Evolutionary conservation across 2,329 filamentous ascomycete genomes (phyloP), one percentile per base, ranked within the genome.

Genomic region (Ceratocystis destructans): DNA sequence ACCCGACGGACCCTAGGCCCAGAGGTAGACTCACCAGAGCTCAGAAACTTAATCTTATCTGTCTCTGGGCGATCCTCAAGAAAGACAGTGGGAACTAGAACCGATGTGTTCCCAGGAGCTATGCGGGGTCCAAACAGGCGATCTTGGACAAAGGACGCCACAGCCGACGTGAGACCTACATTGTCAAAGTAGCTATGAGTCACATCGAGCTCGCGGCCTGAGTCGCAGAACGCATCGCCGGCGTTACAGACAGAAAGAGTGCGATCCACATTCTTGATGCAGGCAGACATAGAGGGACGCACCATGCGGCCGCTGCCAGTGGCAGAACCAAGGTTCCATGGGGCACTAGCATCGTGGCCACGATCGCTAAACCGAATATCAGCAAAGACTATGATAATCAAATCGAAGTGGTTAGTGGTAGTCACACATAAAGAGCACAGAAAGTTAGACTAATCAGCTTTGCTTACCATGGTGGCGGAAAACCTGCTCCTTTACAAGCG

Each of bases 341-440:
- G 63, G 2, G 50, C 50, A 15, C 48, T 57, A 17, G 33, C 37
- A 45, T 64, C 63, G 41, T 64, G 50, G 50, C 63, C 50, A 31
- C 53, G 53, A 33, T 64, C 63, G 15, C 48, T 44, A 15, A 64
- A 64, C 8, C 63, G 63, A 53, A 64, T 25, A 44, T 64, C 63
- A 5, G 63, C 63, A 31, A 64, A 57, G 12, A 64, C 63, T 64
- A 57, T 6, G 61, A 31, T 5, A 31, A 41, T 15, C 2, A 3
- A 20, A 17, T 28, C 3, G 37, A 41, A 41, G 37, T 41, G 37
- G 63, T 64, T 46, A 64, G 50, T 20, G n/a, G 10, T n/a, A n/a
- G 8, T 3, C 7, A 44, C 4, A n/a, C 3, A 22, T 22, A 10
- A 15, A 57, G 17, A 25, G 37, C n/a, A 17, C 48, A 25, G 48